Percentiles rank a stretch among this genome's conserved stretches.
Evolutionary conservation across 805 yeast genomes (phyloP).

Genomic region (Yarrowia divulgata): DNA sequence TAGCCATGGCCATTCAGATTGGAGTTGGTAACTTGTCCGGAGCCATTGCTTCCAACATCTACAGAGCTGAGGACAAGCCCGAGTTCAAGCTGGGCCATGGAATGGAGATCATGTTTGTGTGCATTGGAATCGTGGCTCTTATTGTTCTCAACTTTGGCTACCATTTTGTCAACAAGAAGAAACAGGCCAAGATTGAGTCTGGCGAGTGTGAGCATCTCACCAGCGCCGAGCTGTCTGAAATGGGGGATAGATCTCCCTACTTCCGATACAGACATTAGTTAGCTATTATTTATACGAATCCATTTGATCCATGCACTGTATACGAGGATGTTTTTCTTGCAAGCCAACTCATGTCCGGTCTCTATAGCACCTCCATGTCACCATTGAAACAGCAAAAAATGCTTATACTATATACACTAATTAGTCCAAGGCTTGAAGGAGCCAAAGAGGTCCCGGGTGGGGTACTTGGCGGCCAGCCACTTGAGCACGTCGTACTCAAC

Average conservation of each 20-base stretch:
- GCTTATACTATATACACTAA: conserved; percentile 38
- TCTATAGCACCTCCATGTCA: no score
- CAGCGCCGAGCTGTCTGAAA: not conserved
- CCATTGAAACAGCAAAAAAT: not conserved
- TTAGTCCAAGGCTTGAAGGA: conserved; percentile 39
- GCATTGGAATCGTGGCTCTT: conserved; percentile 47
- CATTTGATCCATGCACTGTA: not conserved
- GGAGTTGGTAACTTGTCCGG: conserved; percentile 74
- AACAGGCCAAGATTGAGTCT: conserved; percentile 5
- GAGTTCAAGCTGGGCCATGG: conserved; percentile 59
- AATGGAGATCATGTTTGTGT: conserved; percentile 56
- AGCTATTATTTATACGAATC: not conserved
- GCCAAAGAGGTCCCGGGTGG: conserved; percentile 36
- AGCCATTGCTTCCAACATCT: conserved; percentile 62
- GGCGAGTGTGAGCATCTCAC: conserved; percentile 22
- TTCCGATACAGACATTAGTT: conserved; percentile 29
- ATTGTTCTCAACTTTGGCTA: conserved; percentile 25
- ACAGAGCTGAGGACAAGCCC: conserved; percentile 62
- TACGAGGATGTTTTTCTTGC: no score
- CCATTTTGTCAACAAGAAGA: conserved; percentile 20
- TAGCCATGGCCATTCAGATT: conserved; percentile 63
- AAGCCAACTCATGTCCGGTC: no score
- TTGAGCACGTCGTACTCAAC: conserved; percentile 56
- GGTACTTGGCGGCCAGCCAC: conserved; percentile 53
- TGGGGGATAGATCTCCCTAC: conserved; percentile 25